Evolutionary conservation across 768 basidiomycete genomes (phyloP).

Genomic region (Pleurotus cornucopiae): DNA sequence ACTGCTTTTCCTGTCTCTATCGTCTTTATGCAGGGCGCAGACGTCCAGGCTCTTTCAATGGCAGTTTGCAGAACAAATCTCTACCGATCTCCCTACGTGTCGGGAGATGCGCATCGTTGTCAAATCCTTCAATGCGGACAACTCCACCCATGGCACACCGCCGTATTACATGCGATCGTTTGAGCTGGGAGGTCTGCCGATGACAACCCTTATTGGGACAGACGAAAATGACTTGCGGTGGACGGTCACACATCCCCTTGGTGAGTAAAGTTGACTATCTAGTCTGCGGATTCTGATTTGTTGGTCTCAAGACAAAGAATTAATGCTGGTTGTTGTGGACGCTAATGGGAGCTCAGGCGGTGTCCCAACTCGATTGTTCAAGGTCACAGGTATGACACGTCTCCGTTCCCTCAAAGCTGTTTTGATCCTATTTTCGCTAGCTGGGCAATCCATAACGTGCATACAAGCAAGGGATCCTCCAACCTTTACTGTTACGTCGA

Average conservation of each 20-base stretch:
- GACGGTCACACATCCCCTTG: constrained; percentile 34
- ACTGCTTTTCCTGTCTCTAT: background rate
- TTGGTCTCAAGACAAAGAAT: constrained; percentile 28
- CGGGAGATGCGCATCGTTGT: constrained; percentile 20
- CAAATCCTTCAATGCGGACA: constrained; percentile 13
- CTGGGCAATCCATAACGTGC: constrained; percentile 14
- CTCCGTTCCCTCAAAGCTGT: background rate
- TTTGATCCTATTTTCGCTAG: constrained; percentile 4
- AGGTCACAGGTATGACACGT: constrained; percentile 28
- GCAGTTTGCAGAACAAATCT: constrained; percentile 20
- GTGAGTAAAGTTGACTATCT: constrained; percentile 22
- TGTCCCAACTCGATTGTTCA: constrained; percentile 27
- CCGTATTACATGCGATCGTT: constrained; percentile 44
- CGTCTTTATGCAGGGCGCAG: constrained; percentile 11
- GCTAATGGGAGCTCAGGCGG: constrained; percentile 38
- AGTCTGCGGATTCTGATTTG: background rate
- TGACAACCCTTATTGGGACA: constrained; percentile 30
- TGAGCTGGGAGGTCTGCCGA: constrained; percentile 29
- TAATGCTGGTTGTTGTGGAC: constrained; percentile 43
- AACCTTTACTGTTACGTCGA: constrained; percentile 23
- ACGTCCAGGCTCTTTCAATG: constrained; percentile 24
- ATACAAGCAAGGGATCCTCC: constrained; percentile 7
- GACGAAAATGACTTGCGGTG: constrained; percentile 34
- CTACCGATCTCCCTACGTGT: constrained; percentile 23
- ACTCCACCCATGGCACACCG: constrained; percentile 16